Evolutionary conservation across 106 monocot genomes (phyloP).

Genomic region (Platanthera guangdongensis): DNA sequence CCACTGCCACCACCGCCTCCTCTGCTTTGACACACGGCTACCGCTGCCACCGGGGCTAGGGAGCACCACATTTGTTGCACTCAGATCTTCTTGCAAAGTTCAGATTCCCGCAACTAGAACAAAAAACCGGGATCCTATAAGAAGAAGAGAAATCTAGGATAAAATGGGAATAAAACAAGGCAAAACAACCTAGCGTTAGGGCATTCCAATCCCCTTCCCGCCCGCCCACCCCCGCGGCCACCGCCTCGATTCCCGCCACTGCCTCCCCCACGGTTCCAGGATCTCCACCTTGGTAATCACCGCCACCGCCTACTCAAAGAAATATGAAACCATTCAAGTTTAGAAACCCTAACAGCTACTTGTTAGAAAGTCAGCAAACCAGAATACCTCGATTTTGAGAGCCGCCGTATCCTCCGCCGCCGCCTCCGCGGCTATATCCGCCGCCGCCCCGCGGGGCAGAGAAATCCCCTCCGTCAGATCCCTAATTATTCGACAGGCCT

Average conservation of each 20-base stretch:
- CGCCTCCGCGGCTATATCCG: conserved; percentile 14
- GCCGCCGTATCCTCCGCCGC: conserved; percentile 37
- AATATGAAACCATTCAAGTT: too few species aligned
- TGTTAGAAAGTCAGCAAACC: neutral
- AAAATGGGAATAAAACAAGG: neutral
- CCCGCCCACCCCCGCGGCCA: conserved; percentile 43
- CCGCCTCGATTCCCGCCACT: conserved; percentile 44
- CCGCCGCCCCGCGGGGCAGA: conserved; percentile 26
- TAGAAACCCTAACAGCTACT: neutral
- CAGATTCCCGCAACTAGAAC: conserved; percentile 76
- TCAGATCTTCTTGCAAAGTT: conserved; percentile 94
- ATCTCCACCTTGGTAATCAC: conserved; percentile 42
- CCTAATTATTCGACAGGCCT: conserved; percentile 54
- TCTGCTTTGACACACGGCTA: conserved; percentile 33
- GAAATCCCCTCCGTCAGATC: conserved; percentile 26
- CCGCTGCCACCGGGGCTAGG: conserved; percentile 51
- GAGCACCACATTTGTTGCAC: conserved; percentile 86
- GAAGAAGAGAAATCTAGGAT: neutral
- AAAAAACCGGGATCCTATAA: conserved; percentile 1
- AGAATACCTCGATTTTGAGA: conserved; percentile 26
- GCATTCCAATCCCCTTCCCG: conserved; percentile 96
- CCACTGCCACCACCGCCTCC: conserved; percentile 16
- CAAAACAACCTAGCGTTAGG: conserved; percentile 62
- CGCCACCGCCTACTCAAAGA: conserved; percentile 10
- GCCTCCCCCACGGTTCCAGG: conserved; percentile 21